Conservation (phyloP, 139 green algal genomes). For the Tetratostichococcus sp. region DNA sequence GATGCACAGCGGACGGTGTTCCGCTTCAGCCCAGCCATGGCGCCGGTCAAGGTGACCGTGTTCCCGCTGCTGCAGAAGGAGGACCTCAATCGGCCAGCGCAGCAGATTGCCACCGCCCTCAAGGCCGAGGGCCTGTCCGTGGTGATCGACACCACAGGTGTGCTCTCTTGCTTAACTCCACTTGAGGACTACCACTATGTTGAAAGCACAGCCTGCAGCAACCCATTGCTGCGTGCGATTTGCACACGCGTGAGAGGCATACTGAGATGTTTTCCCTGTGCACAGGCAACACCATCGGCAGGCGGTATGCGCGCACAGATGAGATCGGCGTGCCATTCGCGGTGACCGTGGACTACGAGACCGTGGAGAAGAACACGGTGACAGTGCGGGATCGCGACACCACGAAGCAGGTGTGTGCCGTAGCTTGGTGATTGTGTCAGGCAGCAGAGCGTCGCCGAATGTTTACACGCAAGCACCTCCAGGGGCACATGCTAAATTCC, state of each 20-base stretch:
- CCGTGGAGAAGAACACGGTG: constrained; percentile 72
- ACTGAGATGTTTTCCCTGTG: background rate
- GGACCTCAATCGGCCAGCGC: constrained; percentile 59
- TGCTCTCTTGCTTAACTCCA: constrained; percentile 1
- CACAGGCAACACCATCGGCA: constrained; percentile 77
- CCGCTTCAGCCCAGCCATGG: constrained; percentile 85
- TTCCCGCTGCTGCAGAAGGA: constrained; percentile 80
- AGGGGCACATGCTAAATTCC: too few relatives aligned
- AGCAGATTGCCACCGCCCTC: constrained; percentile 51
- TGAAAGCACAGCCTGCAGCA: too few relatives aligned
- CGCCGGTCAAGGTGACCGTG: constrained; percentile 93
- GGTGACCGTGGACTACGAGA: constrained; percentile 89
- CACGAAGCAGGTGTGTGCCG: constrained; percentile 66
- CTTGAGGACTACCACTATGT: too few relatives aligned
- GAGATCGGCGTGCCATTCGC: constrained; percentile 95
- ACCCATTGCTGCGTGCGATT: background rate
- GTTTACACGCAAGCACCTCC: too few relatives aligned
- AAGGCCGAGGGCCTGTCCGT: constrained; percentile 68
- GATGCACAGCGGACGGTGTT: constrained; percentile 71
- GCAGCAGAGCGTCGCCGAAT: too few relatives aligned
- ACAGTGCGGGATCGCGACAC: constrained; percentile 93
- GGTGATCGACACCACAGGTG: constrained; percentile 87
- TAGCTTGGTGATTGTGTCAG: background rate
- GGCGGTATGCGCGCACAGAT: constrained; percentile 91
- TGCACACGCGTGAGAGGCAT: background rate